These are phyloP conservation scores for Astrothelium subdiscretum DNA, from an alignment of 495 filamentous ascomycete species.

Conservation along the genomic window DNA sequence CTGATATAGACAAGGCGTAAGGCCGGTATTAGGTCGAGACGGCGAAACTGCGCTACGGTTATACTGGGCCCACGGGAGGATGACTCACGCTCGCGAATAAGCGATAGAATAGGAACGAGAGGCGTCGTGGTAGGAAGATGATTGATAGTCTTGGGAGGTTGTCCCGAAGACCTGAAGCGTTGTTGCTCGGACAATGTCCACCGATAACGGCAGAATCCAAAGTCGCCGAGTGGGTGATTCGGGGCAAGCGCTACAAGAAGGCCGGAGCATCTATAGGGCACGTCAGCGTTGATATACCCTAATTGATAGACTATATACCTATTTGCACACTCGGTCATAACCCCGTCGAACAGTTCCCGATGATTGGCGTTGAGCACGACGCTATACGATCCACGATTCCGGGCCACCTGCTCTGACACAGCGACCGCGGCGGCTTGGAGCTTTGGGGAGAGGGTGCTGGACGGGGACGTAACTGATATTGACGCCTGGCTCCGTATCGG, in stretches of 20 bases:
- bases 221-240: background rate
- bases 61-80: no score
- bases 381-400: background rate
- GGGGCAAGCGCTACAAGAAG: background rate
- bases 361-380: background rate
- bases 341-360: background rate
- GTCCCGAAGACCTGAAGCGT: no score
- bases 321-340: background rate
- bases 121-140: background rate
- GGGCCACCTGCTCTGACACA: background rate
- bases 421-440: no score
- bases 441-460: background rate
- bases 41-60: background rate
- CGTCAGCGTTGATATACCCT: background rate
- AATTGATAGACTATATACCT: background rate
- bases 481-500: no score
- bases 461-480: background rate
- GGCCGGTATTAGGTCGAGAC: background rate
- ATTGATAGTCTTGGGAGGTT: background rate
- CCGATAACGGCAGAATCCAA: background rate
- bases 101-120: background rate
- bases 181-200: background rate
- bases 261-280: background rate
- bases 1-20: background rate
- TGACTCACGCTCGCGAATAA: background rate